phyloP scores from a whole-genome alignment of 371 early-diverging fungal genomes.

The Apophysomyces variabilis region DNA sequence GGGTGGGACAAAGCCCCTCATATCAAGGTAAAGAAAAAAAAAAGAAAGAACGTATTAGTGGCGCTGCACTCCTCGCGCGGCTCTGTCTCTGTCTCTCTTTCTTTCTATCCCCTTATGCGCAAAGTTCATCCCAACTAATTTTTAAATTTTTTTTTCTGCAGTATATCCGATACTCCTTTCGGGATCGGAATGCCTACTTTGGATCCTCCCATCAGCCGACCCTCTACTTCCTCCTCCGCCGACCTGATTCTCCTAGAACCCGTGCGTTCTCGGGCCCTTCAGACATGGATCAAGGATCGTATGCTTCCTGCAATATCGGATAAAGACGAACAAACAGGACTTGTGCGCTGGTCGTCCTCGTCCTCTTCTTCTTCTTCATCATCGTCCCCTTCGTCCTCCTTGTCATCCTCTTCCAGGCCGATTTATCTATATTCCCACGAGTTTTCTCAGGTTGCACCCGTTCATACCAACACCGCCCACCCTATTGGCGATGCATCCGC shows the following conservation, averaged over 20 bases:
- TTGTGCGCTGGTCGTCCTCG: constrained; percentile 26
- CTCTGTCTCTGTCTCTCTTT: too few species aligned
- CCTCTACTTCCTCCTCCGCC: neutral
- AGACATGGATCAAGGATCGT: constrained; percentile 14
- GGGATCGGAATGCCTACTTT: neutral
- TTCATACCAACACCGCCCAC: constrained; percentile 1
- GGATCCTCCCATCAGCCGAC: neutral
- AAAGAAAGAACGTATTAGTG: neutral
- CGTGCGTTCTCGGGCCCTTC: constrained; percentile 43
- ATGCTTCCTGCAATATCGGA: neutral
- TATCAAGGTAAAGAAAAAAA: neutral
- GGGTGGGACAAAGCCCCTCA: constrained; percentile 5
- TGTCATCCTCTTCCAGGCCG: neutral
- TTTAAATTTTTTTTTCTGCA: neutral
- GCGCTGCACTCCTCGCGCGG: too few species aligned
- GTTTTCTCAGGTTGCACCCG: constrained; percentile 42
- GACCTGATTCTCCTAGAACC: constrained; percentile 20
- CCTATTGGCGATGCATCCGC: neutral
- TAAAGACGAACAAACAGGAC: constrained; percentile 9
- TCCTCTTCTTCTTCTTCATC: constrained; percentile 5
- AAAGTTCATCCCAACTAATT: neutral
- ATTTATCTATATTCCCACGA: constrained; percentile 48
- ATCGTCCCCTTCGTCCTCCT: too few species aligned
- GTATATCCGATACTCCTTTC: constrained; percentile 9
- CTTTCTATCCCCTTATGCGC: neutral